These are phyloP conservation scores for Aurinia saxatilis DNA, from an alignment of 345 rosid species.

Conservation along the genomic window DNA sequence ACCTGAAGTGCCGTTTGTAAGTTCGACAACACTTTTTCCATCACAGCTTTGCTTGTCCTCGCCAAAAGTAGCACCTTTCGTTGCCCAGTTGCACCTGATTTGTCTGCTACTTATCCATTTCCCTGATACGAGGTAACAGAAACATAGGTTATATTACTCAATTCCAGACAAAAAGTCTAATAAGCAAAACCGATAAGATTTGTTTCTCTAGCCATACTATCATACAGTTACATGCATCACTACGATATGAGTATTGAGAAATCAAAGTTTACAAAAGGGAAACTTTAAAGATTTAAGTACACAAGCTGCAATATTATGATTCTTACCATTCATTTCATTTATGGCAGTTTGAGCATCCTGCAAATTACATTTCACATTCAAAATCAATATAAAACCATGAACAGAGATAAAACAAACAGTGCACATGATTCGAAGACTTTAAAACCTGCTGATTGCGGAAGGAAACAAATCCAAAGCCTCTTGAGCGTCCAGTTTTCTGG, in stretches of 20 bases:
- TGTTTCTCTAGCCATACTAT: neutral
- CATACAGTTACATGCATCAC: neutral
- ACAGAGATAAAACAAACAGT: neutral
- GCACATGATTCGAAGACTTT: neutral
- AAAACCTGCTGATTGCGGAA: slow-evolving; percentile 69
- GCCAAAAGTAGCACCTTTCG: slow-evolving; percentile 64
- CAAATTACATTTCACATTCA: neutral
- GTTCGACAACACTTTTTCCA: slow-evolving; percentile 69
- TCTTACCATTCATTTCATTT: slow-evolving; percentile 75
- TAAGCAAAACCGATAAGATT: neutral
- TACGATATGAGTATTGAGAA: neutral
- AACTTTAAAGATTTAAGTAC: neutral
- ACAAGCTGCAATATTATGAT: neutral
- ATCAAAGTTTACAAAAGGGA: neutral
- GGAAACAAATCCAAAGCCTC: slow-evolving; percentile 94
- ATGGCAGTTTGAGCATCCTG: slow-evolving; percentile 93
- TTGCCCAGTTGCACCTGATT: slow-evolving; percentile 94
- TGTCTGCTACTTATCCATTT: slow-evolving; percentile 93
- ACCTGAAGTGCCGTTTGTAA: slow-evolving; percentile 80
- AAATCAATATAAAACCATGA: neutral
- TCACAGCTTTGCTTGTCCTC: slow-evolving; percentile 75
- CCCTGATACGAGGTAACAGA: slow-evolving; percentile 36
- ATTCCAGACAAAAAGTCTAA: neutral
- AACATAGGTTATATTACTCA: neutral
- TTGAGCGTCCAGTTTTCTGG: slow-evolving; percentile 93